Percentiles rank a stretch among this genome's conserved stretches.
Conservation (phyloP, 257 asterid species). For the Solanum chilense region DNA sequence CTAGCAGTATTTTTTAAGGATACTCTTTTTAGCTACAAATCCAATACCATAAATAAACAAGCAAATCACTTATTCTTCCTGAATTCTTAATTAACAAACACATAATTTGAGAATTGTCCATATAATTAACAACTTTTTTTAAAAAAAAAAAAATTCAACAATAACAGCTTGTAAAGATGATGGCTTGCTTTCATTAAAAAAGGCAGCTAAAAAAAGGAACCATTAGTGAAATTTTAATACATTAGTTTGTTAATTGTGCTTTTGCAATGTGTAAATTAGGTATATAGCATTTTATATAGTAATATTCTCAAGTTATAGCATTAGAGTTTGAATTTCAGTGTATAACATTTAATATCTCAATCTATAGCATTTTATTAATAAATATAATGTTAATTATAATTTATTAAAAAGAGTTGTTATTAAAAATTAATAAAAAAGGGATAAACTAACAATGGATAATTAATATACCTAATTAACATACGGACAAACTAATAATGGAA, state of each 20-base stretch:
- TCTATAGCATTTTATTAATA: too few species aligned
- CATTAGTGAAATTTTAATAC: neutral
- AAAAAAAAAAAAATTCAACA: neutral
- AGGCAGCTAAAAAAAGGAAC: neutral
- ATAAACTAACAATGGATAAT: too few species aligned
- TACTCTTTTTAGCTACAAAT: neutral
- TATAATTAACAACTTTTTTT: neutral
- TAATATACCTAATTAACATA: too few species aligned
- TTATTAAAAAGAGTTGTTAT: too few species aligned
- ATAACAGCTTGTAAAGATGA: slow-evolving; percentile 5
- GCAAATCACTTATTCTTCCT: neutral
- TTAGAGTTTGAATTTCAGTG: too few species aligned
- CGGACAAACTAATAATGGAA: too few species aligned
- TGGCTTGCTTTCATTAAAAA: slow-evolving; percentile 5
- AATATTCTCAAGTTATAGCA: too few species aligned
- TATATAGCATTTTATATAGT: too few species aligned
- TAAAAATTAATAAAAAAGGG: too few species aligned
- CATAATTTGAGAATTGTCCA: neutral
- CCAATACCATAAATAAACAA: neutral
- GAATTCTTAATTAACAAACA: neutral
- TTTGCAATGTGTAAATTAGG: too few species aligned
- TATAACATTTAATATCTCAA: too few species aligned
- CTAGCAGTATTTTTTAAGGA: neutral
- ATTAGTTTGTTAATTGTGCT: neutral
- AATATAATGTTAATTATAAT: too few species aligned